Base-by-base conservation (phyloP, 805 yeast species). In the Saturnispora saitoi region DNA sequence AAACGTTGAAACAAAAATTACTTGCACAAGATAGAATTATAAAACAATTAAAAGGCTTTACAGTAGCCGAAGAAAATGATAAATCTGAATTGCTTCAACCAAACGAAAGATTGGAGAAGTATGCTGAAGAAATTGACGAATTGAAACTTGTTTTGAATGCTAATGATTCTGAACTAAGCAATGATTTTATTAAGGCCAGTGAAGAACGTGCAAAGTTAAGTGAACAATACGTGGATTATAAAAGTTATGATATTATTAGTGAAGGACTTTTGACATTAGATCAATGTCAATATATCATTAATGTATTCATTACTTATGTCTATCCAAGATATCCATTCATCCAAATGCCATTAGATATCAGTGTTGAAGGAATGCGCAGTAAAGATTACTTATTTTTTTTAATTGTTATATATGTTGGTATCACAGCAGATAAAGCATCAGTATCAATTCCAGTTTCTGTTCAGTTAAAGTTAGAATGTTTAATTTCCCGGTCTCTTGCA, bases 321-420 rank as follows among this genome's bases (percentile, higher is more conserved):
- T 74, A 75, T 56, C 59, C 69, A 0, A 57, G 63, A 5, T 77
- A 73, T 54, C 86, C 90, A 3, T 72, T 81, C 32, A 73, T 87
- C n/a, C 71, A 68, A 31, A 61, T 86, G 3, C 76, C 80, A 0
- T 62, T 61, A 0, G 66, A 68, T 14, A 53, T 70, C 22, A 60
- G 75, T 0, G 70, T 76, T 5, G 78, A 74, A 8, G 68, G 68
- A 14, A 57, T 88, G 45, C 69, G 81, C 42, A 58, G 61, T 12
- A 64, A 71, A 1, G 71, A 72, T 39, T 95, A 95, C 2, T 70
- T 76, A 20, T 62, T 88, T 41, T 78, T 87, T 55, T 73, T 80
- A 34, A 71, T 84, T 0, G 67, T 88, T 14, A 75, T 88, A 74
- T 74, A 86, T 3, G 70, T 80, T 11, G 69, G 85, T 0, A 76